Evolutionary conservation across 306 rosid species (phyloP).

Genomic region (Fagus crenata): DNA sequence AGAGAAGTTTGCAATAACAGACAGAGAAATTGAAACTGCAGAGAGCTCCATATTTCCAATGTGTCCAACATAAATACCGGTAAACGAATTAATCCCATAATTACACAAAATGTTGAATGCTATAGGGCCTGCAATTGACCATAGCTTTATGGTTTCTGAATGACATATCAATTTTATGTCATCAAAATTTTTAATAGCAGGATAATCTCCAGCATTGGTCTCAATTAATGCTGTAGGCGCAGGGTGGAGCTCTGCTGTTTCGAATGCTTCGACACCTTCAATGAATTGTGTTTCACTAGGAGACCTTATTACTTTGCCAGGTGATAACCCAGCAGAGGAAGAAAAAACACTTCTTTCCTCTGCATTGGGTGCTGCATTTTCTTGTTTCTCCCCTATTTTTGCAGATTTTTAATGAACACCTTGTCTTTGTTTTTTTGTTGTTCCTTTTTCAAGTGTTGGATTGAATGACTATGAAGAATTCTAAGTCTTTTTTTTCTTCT

Average conservation of each 20-base stretch:
- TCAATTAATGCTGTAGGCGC: constrained; percentile 48
- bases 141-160: constrained; percentile 53
- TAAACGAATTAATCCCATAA: constrained; percentile 73
- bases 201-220: constrained; percentile 51
- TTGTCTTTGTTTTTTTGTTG: background rate
- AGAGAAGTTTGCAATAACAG: constrained; percentile 74
- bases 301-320: background rate
- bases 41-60: constrained; percentile 77
- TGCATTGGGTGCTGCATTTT: constrained; percentile 12
- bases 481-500: background rate
- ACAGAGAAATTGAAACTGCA: constrained; percentile 71
- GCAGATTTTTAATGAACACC: constrained; percentile 23
- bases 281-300: constrained; percentile 19
- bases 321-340: constrained; percentile 35
- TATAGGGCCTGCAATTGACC: constrained; percentile 78
- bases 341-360: constrained; percentile 36
- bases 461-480: constrained; percentile 12
- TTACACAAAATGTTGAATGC: constrained; percentile 77
- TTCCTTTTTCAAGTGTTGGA: background rate
- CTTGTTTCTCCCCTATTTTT: constrained; percentile 42
- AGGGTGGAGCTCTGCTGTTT: constrained; percentile 44
- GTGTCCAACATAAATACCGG: constrained; percentile 78
- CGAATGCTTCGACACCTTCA: background rate
- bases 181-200: constrained; percentile 8
- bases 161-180: constrained; percentile 36